Evolutionary conservation across 1,284 basidiomycete genomes (phyloP), one percentile per base, ranked within the genome.

Genomic region (Malassezia psittaci): DNA sequence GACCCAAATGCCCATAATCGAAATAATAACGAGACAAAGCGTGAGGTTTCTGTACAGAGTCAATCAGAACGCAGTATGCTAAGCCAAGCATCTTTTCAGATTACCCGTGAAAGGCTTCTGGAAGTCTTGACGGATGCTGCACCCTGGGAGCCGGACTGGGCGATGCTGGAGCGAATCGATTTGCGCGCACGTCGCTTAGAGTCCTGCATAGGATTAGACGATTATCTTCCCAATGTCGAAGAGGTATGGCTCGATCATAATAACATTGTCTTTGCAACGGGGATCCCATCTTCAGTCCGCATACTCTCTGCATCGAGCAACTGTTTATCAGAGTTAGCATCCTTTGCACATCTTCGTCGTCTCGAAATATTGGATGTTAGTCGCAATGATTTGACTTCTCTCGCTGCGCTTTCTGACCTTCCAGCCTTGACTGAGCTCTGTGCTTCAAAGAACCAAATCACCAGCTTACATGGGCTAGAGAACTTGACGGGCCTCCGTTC

Each of bases 71-170:
- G 81, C 38, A 94, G 90, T 0, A 91, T 93, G 78, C 78, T 96
- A 61, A 82, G 79, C 34, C 90, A 96, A 68, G 94, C 90, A 69
- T 96, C 90, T 29, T 98, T 98, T 73, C 88, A 83, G 16, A 84
- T 96, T 32, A 83, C 90, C 9, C 87, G 88, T 69, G 91, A 96
- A 75, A 83, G 83, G 43, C 82, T 98, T 2, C 85, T 98, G 1
- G 83, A 89, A 75, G 83, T 89, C 60, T 88, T 98, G 69, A 96
- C 91, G 40, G 91, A 96, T 69, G 84, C 91, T 12, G 86, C 91
- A 72, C 90, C 91, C 1, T 96, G 90, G 77, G 88, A 91, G 72
- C 89, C 90, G 15, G 82, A 89, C 73, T 98, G 93, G 93, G 90
- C 96, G 65, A 79, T 83, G 44, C 77, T 98, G 61, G 79, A 74